Base-by-base conservation (phyloP, 192 early-diverging fungal species). In the Gamsiella multidivaricata region DNA sequence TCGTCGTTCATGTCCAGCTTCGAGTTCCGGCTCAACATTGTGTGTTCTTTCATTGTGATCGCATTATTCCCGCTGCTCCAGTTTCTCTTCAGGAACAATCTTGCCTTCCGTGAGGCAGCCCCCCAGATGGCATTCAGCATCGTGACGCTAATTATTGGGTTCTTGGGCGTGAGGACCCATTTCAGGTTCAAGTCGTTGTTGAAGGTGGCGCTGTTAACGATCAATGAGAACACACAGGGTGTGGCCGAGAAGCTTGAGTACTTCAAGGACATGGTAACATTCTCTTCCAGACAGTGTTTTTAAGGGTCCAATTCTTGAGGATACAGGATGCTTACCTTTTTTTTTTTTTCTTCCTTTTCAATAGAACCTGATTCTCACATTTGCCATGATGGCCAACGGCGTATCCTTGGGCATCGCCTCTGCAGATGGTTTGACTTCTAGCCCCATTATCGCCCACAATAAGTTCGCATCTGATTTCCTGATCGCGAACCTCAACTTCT, bases 211-310 rank as follows among this genome's bases (percentile, higher is more conserved):
- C 17, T 34, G 39, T 33, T 51, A 11, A 46, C 49, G 1, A 36
- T 70, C 47, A 70, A 46, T 15, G 69, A 70, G 41, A 54, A 51
- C 18, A 62, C 69, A 11, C 20, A 37, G 41, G 42, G 26, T 31
- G 69, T 70, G 23, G 42, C 55, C 29, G 23, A 52, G 37, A 70
- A 70, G 31, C 42, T 70, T 1, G 69, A 70, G 50, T 70, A 70
- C 34, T 70, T 70, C 41, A 70, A 70, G 51, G 69, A 70, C 33
- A 70, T 70, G 69, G 69, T 70, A 70, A 45, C n/a, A n/a, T n/a
- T n/a, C n/a, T n/a, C n/a, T n/a, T n/a, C n/a, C n/a, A n/a, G n/a
- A n/a, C n/a, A n/a, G n/a, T n/a, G n/a, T n/a, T n/a, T n/a, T n/a
- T n/a, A n/a, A n/a, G n/a, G n/a, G n/a, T n/a, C n/a, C n/a, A n/a